These are phyloP conservation scores for Phytophthora cactorum DNA, from an alignment of 352 stramenopile genomes.

Conservation along the genomic window DNA sequence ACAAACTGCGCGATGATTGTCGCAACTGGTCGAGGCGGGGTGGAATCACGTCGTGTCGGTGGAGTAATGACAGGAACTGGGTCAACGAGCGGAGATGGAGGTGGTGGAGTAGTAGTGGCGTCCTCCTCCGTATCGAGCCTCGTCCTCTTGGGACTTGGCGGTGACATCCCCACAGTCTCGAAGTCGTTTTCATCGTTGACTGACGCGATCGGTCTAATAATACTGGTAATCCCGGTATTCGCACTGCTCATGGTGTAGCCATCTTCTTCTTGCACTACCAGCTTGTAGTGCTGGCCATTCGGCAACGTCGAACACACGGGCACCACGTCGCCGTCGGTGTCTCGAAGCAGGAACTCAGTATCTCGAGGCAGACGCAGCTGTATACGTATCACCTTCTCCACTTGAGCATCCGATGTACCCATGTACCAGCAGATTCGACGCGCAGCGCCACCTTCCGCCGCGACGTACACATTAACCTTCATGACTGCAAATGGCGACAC, in stretches of 20 bases:
- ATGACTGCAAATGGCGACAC: conserved; percentile 7
- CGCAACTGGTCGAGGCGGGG: conserved; percentile 27
- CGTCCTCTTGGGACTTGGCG: conserved; percentile 24
- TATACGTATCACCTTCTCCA: conserved; percentile 52
- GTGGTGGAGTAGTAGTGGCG: not conserved
- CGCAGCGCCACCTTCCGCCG: not conserved
- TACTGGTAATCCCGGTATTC: not conserved
- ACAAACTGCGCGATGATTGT: conserved; percentile 54
- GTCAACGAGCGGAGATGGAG: conserved; percentile 4
- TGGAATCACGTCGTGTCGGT: not conserved
- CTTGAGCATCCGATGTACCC: conserved; percentile 55
- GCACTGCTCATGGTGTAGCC: not conserved
- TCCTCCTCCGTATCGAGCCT: conserved; percentile 16
- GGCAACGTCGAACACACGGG: conserved; percentile 45
- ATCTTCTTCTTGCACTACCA: conserved; percentile 34
- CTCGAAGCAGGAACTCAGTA: conserved; percentile 47
- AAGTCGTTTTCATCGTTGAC: conserved; percentile 5
- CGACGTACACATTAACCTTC: conserved; percentile 41
- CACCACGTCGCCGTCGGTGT: conserved; percentile 55
- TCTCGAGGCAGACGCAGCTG: conserved; percentile 34
- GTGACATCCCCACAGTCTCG: conserved; percentile 8
- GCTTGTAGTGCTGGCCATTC: conserved; percentile 34
- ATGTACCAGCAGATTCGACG: conserved; percentile 62
- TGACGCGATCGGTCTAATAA: conserved; percentile 12
- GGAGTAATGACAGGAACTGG: not conserved